A percentile compares a stretch with the other conserved stretches of the same genome.
These are phyloP conservation scores for Naumovozyma baii DNA, from an alignment of 805 yeast genomes.

Conservation along the genomic window DNA sequence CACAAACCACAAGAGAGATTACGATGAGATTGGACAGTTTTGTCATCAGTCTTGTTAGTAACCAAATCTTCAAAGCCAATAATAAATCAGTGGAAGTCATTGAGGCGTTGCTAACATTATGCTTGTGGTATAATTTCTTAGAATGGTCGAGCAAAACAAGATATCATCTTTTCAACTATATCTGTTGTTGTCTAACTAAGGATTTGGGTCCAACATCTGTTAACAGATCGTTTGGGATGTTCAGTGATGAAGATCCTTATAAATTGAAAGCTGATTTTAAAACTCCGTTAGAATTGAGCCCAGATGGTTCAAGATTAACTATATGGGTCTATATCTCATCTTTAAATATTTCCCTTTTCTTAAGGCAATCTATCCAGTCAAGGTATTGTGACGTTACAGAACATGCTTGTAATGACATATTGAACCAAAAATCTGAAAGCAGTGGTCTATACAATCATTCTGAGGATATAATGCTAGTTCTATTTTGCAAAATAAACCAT, in stretches of 20 bases:
- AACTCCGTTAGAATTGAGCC: conserved; percentile 16
- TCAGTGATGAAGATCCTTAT: conserved; percentile 14
- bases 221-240: conserved; percentile 33
- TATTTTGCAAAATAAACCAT: conserved; percentile 50
- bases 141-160: conserved; percentile 74
- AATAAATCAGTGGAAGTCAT: conserved; percentile 60
- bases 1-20: conserved; percentile 30
- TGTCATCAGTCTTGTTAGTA: conserved; percentile 40
- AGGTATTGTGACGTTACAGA: conserved; percentile 41
- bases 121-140: conserved; percentile 77
- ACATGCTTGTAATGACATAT: conserved; percentile 11
- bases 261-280: conserved; percentile 10
- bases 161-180: conserved; percentile 55
- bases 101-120: conserved; percentile 48
- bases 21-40: conserved; percentile 44
- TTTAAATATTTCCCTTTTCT: conserved; percentile 53
- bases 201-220: conserved; percentile 64
- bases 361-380: conserved; percentile 52
- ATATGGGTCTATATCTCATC: conserved; percentile 52
- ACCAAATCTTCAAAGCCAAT: conserved; percentile 61
- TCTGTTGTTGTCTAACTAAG: conserved; percentile 58
- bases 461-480: conserved; percentile 41
- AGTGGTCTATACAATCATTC: conserved; percentile 10
- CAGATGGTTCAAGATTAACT: conserved; percentile 18
- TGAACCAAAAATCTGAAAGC: background rate